Evolutionary conservation across 345 rosid species (phyloP).

Genomic region (Populus ilicifolia): DNA sequence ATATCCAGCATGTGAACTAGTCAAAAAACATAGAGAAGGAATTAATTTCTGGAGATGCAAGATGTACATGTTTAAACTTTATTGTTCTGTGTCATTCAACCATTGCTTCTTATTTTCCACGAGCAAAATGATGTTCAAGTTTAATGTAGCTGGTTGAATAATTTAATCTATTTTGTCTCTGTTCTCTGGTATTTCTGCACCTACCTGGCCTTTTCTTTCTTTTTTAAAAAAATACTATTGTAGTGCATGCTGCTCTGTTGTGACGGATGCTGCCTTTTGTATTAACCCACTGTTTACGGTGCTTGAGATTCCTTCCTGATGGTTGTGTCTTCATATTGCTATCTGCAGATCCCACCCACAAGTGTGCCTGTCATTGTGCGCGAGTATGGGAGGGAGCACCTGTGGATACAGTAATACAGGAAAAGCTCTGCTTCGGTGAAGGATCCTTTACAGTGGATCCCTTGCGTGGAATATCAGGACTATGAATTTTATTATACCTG

Average conservation of each 20-base stretch:
- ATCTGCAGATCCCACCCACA: constrained; percentile 77
- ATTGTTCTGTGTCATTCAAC: no score
- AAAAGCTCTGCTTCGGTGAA: background rate
- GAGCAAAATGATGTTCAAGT: no score
- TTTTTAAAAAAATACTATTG: background rate
- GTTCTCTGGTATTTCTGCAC: no score
- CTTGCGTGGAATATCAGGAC: background rate
- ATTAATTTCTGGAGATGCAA: no score
- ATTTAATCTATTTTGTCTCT: no score
- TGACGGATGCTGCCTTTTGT: background rate
- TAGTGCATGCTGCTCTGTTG: background rate
- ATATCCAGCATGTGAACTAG: no score
- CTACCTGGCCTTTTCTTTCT: background rate
- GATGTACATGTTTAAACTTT: no score
- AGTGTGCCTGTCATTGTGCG: constrained; percentile 91
- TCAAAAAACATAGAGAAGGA: no score
- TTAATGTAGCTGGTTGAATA: no score
- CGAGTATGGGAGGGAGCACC: constrained; percentile 70
- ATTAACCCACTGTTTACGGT: background rate
- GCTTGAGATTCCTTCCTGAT: background rate
- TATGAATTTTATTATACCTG: background rate
- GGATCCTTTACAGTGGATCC: background rate
- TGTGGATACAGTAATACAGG: constrained; percentile 33
- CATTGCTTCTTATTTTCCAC: no score
- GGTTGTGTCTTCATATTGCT: background rate